Percentiles rank a stretch among this genome's conserved stretches.
phyloP scores from a whole-genome alignment of 1,284 basidiomycete genomes.

The Cryptococcus floricola region DNA sequence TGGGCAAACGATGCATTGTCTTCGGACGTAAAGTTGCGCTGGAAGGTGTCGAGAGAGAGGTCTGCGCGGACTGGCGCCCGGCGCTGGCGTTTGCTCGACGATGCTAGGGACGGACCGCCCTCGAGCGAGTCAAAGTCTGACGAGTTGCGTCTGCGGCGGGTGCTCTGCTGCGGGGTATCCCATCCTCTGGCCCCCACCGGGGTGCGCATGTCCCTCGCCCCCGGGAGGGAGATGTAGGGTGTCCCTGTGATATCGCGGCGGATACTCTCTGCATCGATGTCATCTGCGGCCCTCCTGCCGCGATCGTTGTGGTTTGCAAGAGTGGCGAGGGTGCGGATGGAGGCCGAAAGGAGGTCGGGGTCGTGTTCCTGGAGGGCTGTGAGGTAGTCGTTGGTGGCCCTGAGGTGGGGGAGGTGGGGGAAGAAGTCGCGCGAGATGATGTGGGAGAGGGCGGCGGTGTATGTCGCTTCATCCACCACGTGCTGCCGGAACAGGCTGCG shows the following conservation, averaged over 20 bases:
- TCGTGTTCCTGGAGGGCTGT: constrained; percentile 71
- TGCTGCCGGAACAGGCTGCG: constrained; percentile 41
- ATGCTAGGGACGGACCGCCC: background rate
- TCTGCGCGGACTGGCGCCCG: constrained; percentile 37
- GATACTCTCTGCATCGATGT: constrained; percentile 16
- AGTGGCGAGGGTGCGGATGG: constrained; percentile 67
- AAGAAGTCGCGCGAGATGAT: constrained; percentile 98
- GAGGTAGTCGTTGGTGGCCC: constrained; percentile 79
- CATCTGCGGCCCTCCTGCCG: constrained; percentile 11
- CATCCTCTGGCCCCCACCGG: constrained; percentile 42
- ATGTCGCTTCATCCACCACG: constrained; percentile 72
- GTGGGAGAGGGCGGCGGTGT: constrained; percentile 81
- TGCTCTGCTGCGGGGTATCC: constrained; percentile 35
- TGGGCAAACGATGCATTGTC: constrained; percentile 92
- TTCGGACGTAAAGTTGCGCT: constrained; percentile 85
- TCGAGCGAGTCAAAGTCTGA: constrained; percentile 13
- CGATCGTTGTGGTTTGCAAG: constrained; percentile 50
- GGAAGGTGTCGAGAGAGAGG: constrained; percentile 75
- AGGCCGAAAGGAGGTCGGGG: constrained; percentile 64
- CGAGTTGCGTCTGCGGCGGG: constrained; percentile 9
- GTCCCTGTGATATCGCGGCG: constrained; percentile 24
- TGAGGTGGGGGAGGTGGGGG: constrained; percentile 78
- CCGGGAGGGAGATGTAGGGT: constrained; percentile 37
- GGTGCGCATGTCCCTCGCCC: constrained; percentile 23
- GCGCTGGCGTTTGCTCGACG: constrained; percentile 15